phyloP scores from a whole-genome alignment of 768 basidiomycete genomes.

The Lentinula raphanica region DNA sequence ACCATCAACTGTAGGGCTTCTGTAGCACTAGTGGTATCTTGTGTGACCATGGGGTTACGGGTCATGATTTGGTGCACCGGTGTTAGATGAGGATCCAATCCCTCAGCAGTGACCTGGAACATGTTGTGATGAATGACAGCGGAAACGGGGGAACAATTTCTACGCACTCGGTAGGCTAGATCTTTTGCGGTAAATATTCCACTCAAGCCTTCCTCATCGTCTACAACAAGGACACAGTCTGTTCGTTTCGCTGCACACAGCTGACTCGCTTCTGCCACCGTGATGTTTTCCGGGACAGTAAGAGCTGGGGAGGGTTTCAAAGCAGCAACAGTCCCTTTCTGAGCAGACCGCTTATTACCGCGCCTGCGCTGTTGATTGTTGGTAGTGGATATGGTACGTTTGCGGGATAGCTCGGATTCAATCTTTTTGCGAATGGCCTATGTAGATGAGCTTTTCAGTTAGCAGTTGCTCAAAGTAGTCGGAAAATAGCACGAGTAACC shows the following conservation, averaged over 20 bases:
- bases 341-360: conserved; percentile 52
- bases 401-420: conserved; percentile 89
- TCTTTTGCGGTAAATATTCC: conserved; percentile 99
- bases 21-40: conserved; percentile 95
- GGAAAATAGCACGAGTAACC: too few relatives aligned
- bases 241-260: conserved; percentile 97
- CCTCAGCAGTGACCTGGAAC: conserved; percentile 87
- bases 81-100: conserved; percentile 91
- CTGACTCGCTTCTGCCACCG: conserved; percentile 95
- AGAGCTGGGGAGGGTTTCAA: conserved; percentile 92
- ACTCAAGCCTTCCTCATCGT: conserved; percentile 95
- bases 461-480: background rate
- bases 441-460: background rate
- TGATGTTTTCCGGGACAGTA: conserved; percentile 94
- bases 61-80: conserved; percentile 97
- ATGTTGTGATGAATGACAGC: conserved; percentile 2
- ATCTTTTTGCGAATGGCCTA: conserved; percentile 99
- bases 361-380: conserved; percentile 49
- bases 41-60: conserved; percentile 96
- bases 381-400: conserved; percentile 84
- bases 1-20: conserved; percentile 99
- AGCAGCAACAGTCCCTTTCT: conserved; percentile 96
- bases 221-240: conserved; percentile 98
- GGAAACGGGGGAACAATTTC: background rate
- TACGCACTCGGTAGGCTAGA: conserved; percentile 82